Evolutionary conservation across 164 flowering plant genomes (phyloP), one percentile per base, ranked within the genome.

Genomic region (Berberis thunbergii): DNA sequence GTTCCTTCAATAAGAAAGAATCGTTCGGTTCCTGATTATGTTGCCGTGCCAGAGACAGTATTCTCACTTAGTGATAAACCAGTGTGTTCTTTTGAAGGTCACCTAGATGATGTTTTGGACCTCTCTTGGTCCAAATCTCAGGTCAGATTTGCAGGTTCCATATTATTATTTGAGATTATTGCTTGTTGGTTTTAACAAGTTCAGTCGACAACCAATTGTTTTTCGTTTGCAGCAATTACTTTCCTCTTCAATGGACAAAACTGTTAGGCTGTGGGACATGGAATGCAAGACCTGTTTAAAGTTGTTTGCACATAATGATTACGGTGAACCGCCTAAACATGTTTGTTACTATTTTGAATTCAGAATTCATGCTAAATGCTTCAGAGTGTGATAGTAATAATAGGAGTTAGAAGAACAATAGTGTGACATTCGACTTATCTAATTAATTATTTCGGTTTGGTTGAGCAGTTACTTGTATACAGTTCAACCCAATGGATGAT

Each of bases 181-280:
- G 43, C 59, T 56, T 38, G 9, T 41, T 8, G 8, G 54, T 2
- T 46, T 26, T 26, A 26, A 26, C 49, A 46, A 46, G 49, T 46
- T 46, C 49, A 52, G 54, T 6, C 12, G 2, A 48, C 4, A 38
- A 48, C 46, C 50, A 44, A 13, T 9, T 61, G 9, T 39, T 7
- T 54, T 63, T 71, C 45, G 60, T 70, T 56, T 81, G 76, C 89
- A 94, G 99, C 84, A 73, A 59, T 62, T 94, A 64, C 88, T 94
- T 49, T 94, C 99, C 43, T 89, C 99, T 66, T 94, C 97, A 45
- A 94, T 87, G 96, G 99, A 94, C 82, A 94, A 94, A 82, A 94
- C 99, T 44, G 99, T 91, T 0, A 79, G 93, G 69, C 70, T 88
- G 49, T 88, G 94, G 94, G 91, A 87, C 72, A 57, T 87, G 80